Conservation (phyloP, 371 early-diverging fungal species). For the Mortierella sp. region DNA sequence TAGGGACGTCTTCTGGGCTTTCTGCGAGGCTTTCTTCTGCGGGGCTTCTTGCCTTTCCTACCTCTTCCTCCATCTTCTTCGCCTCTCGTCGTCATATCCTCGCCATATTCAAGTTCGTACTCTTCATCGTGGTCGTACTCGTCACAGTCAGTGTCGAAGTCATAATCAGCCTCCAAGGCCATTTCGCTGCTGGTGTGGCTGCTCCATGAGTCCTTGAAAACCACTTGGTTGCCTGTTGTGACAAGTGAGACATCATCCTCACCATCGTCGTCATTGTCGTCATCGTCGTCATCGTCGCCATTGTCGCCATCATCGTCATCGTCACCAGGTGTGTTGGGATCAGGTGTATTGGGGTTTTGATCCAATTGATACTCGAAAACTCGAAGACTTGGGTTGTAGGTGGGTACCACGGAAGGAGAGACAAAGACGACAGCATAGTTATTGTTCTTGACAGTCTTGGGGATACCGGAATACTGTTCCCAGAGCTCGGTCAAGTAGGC, state of each 20-base stretch:
- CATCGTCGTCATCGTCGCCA: constrained; percentile 5
- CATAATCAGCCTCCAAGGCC: no score
- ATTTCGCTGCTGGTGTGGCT: no score
- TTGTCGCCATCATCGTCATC: not conserved
- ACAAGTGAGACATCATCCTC: no score
- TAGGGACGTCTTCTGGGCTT: constrained; percentile 33
- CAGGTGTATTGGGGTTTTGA: not conserved
- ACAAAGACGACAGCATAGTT: constrained; percentile 68
- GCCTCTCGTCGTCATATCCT: constrained; percentile 12
- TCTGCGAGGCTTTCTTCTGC: constrained; percentile 32
- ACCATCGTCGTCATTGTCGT: constrained; percentile 19
- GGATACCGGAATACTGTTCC: constrained; percentile 51
- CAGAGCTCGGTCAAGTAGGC: constrained; percentile 47
- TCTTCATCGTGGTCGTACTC: constrained; percentile 12
- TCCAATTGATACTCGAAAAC: constrained; percentile 53
- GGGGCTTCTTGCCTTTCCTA: constrained; percentile 20
- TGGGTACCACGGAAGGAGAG: constrained; percentile 79
- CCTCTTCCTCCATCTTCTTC: constrained; percentile 14
- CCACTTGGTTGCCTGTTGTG: no score
- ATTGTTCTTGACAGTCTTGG: constrained; percentile 24
- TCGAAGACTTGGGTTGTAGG: constrained; percentile 78
- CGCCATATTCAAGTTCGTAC: constrained; percentile 19
- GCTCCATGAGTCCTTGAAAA: no score
- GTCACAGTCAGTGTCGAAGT: not conserved
- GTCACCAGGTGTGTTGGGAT: no score